Base-by-base conservation (phyloP, 352 stramenopile species). In the Phytophthora quininea region DNA sequence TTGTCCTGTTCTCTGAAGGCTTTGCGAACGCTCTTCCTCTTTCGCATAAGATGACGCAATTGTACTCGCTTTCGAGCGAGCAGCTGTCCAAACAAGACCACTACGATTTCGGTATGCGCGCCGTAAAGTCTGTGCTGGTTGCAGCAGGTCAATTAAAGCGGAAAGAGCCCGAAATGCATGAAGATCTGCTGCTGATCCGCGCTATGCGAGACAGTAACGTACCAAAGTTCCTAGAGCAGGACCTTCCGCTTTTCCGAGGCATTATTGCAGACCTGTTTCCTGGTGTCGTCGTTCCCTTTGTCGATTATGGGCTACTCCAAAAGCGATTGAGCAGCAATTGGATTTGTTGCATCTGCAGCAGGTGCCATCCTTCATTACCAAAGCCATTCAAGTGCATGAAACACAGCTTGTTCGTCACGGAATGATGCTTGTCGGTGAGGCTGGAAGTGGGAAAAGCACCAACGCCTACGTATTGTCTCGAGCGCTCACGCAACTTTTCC, bases 141-240 rank as follows among this genome's bases (percentile, higher is more conserved):
- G 95, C 94, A 7, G 95, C 95, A 7, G 96, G 96, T 0, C 91
- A 98, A 52, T 76, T 98, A 15, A 98, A 98, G 68, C 89, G 95
- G 0, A 97, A 97, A 50, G 95, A 98, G 49, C 94, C 89, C 1
- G 89, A 98, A 48, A 98, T 96, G 64, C 89, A 98, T 53, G 96
- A 98, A 59, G 95, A 98, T 67, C 47, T 98, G 37, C 73, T 98
- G 33, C 72, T 98, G 12, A 98, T 98, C 63, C 90, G 95, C n/a
- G 95, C 96, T 8, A 98, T 98, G 91, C 89, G 95, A 38, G 95
- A 98, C 65, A 98, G 89, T 45, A 98, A 98, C 62, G 91, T 98
- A 1, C 95, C 96, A 14, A 98, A 98, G 70, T 97, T 98, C 49
- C 82, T 98, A 11, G 88, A 98, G 73, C 90, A 98, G 49, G 96